Evolutionary conservation across 768 basidiomycete genomes (phyloP).

Genomic region (Kwoniella bestiolae): DNA sequence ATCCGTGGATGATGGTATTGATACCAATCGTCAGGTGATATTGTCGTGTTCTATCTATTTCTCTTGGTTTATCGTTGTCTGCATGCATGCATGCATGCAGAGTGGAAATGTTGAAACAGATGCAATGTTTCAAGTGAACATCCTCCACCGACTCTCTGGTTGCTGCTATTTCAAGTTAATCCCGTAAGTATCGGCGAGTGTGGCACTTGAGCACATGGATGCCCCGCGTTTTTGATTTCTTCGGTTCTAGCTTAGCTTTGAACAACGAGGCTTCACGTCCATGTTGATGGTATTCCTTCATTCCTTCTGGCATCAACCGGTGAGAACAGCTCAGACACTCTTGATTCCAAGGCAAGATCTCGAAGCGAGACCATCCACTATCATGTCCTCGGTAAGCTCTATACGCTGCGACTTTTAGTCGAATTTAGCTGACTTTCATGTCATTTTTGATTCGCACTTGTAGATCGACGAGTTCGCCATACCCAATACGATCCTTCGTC

Average conservation of each 20-base stretch:
- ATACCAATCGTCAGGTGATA: no score
- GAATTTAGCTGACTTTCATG: neutral
- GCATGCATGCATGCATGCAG: neutral
- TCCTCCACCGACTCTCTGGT: slow-evolving; percentile 15
- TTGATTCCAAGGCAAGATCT: no score
- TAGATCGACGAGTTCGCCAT: slow-evolving; percentile 39
- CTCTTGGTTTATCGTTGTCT: neutral
- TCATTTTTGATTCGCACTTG: neutral
- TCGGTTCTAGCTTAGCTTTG: no score
- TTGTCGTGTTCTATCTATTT: no score
- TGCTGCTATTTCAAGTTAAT: neutral
- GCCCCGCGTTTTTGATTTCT: slow-evolving; percentile 19
- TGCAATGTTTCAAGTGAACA: slow-evolving; percentile 10
- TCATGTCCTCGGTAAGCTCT: slow-evolving; percentile 11
- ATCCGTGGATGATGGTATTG: no score
- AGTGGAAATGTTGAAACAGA: neutral
- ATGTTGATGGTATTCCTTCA: neutral
- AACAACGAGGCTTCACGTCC: neutral
- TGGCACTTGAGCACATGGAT: slow-evolving; percentile 5
- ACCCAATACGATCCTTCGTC: slow-evolving; percentile 39
- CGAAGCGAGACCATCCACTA: no score
- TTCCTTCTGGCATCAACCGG: neutral
- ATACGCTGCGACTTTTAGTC: neutral
- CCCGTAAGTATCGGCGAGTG: slow-evolving; percentile 6
- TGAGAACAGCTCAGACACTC: no score